These are phyloP conservation scores for Candida gigantensis DNA, from an alignment of 1,139 yeast species.

Conservation along the genomic window DNA sequence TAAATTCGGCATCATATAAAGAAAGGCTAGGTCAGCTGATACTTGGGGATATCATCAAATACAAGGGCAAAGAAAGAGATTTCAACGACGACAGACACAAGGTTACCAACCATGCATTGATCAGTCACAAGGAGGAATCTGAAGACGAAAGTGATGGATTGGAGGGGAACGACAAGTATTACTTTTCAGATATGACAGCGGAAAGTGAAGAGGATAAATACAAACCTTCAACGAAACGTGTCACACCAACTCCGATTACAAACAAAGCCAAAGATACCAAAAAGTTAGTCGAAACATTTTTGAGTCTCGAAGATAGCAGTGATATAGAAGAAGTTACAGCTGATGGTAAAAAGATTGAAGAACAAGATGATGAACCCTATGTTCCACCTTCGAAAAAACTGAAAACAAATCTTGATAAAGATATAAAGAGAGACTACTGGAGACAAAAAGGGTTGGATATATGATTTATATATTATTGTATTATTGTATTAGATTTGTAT, in stretches of 20 bases:
- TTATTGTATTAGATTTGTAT: not conserved
- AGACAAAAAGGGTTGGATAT: constrained; percentile 45
- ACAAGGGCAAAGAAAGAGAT: constrained; percentile 74
- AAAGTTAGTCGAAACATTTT: constrained; percentile 25
- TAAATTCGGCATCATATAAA: constrained; percentile 62
- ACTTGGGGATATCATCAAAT: constrained; percentile 77
- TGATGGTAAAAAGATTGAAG: constrained; percentile 8
- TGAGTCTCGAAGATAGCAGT: constrained; percentile 26
- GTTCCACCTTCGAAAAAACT: constrained; percentile 17
- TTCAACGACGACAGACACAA: constrained; percentile 73
- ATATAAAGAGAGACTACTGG: constrained; percentile 44
- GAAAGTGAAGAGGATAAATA: constrained; percentile 32
- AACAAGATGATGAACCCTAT: constrained; percentile 15
- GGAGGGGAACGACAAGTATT: constrained; percentile 32
- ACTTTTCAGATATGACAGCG: constrained; percentile 45
- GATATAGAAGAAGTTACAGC: constrained; percentile 15
- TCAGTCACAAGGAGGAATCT: constrained; percentile 24
- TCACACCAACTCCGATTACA: constrained; percentile 14
- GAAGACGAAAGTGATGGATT: constrained; percentile 32
- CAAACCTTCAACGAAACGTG: constrained; percentile 4
- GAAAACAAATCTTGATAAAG: constrained; percentile 32
- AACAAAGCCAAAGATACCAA: constrained; percentile 19
- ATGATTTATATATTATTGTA: constrained; percentile 4
- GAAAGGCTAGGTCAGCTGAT: constrained; percentile 73
- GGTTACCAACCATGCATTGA: constrained; percentile 63